Conservation (phyloP, 2,329 filamentous ascomycete genomes). For the Didymellaceae sp. region DNA sequence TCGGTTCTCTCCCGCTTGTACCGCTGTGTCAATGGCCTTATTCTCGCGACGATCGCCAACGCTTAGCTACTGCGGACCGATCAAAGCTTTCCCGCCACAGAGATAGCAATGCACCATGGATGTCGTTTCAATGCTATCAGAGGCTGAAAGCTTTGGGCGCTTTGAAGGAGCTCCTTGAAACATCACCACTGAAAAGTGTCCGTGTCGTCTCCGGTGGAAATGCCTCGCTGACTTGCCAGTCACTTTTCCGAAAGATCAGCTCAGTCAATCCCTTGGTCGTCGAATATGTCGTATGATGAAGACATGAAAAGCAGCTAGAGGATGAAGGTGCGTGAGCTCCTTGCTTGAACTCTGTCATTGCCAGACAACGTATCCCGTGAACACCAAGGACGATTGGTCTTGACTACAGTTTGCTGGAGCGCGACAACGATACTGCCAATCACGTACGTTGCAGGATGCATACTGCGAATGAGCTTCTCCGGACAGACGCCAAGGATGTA, state of each 20-base stretch:
- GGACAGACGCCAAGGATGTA: neutral
- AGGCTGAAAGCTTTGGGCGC: neutral
- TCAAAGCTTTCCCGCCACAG: slow-evolving; percentile 6
- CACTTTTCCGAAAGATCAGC: too few relatives aligned
- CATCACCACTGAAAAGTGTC: neutral
- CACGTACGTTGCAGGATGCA: too few relatives aligned
- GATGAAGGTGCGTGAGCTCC: too few relatives aligned
- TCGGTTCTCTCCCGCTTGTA: slow-evolving; percentile 3
- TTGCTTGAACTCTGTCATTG: too few relatives aligned
- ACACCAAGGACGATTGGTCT: too few relatives aligned
- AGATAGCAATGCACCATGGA: slow-evolving; percentile 6
- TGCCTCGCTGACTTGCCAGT: neutral
- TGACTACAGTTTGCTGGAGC: too few relatives aligned
- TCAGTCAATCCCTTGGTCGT: too few relatives aligned
- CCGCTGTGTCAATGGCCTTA: slow-evolving; percentile 7
- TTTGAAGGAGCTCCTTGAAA: neutral
- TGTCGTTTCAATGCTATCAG: neutral
- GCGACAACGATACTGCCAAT: too few relatives aligned
- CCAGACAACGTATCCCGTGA: too few relatives aligned
- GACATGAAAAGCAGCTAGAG: too few relatives aligned
- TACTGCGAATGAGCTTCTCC: neutral
- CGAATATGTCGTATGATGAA: too few relatives aligned
- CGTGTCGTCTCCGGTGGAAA: neutral
- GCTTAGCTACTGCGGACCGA: neutral
- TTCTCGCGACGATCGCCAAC: slow-evolving; percentile 7